These are phyloP conservation scores for Striga asiatica DNA, from an alignment of 257 asterid species.

Conservation along the genomic window DNA sequence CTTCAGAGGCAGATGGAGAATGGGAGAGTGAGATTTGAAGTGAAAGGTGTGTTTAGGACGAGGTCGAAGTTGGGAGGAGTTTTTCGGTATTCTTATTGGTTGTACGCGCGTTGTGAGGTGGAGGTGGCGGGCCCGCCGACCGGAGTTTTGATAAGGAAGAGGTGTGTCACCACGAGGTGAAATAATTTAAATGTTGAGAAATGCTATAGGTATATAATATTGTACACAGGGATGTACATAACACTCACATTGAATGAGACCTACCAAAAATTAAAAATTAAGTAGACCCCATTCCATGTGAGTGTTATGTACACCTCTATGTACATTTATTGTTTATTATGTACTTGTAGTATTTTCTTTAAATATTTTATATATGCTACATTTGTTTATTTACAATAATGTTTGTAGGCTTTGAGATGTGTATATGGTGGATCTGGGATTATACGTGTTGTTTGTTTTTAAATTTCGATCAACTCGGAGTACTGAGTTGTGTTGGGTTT, in stretches of 20 bases:
- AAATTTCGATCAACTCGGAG: background rate
- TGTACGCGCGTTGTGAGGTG: constrained; percentile 53
- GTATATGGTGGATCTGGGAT: background rate
- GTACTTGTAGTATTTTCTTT: no score
- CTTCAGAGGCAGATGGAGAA: constrained; percentile 46
- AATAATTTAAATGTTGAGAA: no score
- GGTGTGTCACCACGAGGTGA: constrained; percentile 52
- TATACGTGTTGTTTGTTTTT: background rate
- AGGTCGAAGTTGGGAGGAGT: constrained; percentile 60
- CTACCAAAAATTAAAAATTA: no score
- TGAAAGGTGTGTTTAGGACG: constrained; percentile 55
- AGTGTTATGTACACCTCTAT: no score
- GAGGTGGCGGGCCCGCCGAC: constrained; percentile 64
- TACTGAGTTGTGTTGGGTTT: background rate
- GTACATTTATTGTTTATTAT: no score
- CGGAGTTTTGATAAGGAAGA: constrained; percentile 57
- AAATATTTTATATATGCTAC: no score
- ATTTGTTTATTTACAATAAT: no score
- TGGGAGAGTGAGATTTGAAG: constrained; percentile 53
- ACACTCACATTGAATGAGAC: no score
- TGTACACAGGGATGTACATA: no score
- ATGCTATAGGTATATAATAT: no score
- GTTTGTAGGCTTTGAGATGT: no score
- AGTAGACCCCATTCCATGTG: no score
- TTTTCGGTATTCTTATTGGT: constrained; percentile 64